Conservation (phyloP, 768 basidiomycete genomes). For the Naganishia kalamii region DNA sequence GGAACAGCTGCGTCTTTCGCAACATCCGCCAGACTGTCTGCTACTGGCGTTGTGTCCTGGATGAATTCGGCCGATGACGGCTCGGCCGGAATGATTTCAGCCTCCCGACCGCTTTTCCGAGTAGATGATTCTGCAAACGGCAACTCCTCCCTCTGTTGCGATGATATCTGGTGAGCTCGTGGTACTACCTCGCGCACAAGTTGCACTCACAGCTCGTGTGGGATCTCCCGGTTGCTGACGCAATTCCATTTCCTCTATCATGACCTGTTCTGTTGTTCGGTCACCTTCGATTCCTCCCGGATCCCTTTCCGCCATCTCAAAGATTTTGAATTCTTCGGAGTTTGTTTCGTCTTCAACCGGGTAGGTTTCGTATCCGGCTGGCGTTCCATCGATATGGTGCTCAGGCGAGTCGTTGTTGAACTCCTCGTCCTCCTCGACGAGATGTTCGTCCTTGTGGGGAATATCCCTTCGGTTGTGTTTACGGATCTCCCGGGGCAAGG, state of each 20-base stretch:
- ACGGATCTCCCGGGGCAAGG: constrained; percentile 4
- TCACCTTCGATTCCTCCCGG: neutral
- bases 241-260: constrained; percentile 2
- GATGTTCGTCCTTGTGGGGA: neutral
- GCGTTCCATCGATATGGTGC: constrained; percentile 12
- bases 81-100: too few species aligned
- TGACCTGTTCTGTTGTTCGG: constrained; percentile 1
- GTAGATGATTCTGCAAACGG: neutral
- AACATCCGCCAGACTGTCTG: too few species aligned
- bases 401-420: constrained; percentile 12
- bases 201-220: neutral
- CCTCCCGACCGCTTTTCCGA: too few species aligned
- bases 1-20: too few species aligned
- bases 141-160: neutral
- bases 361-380: constrained; percentile 14
- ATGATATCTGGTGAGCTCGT: neutral
- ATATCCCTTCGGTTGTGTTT: constrained; percentile 8
- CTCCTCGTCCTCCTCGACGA: constrained; percentile 14
- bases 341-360: constrained; percentile 22
- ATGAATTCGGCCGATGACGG: too few species aligned
- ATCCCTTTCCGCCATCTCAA: neutral
- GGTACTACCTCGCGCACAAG: neutral
- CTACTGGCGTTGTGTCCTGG: too few species aligned
- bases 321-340: neutral
- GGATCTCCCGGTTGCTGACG: constrained; percentile 7